Evolutionary conservation across 1,284 basidiomycete genomes (phyloP).

Genomic region (Pyrrhoderma noxium): DNA sequence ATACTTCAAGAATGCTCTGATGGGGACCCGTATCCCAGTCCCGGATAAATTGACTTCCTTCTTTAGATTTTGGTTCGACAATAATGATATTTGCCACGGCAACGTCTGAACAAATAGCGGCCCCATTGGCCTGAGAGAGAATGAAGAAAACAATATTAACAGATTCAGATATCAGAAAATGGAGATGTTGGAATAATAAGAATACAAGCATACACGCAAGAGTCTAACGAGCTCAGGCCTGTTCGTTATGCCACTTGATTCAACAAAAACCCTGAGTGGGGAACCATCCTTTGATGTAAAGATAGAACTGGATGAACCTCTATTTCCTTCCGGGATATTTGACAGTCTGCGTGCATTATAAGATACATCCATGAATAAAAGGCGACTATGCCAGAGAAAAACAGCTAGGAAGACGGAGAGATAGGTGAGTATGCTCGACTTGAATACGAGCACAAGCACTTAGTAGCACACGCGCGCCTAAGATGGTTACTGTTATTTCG

Average conservation of each 20-base stretch:
- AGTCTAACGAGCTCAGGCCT: slow-evolving; percentile 45
- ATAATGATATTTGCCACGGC: slow-evolving; percentile 47
- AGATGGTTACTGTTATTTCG: too few species aligned
- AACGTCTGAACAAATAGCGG: slow-evolving; percentile 38
- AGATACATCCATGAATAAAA: too few species aligned
- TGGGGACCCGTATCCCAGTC: slow-evolving; percentile 45
- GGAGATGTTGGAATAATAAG: neutral
- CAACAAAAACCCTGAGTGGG: slow-evolving; percentile 38
- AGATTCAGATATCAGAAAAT: slow-evolving; percentile 1
- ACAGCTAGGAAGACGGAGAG: too few species aligned
- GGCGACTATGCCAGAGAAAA: too few species aligned
- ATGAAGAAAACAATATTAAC: neutral
- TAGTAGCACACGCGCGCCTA: too few species aligned
- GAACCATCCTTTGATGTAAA: slow-evolving; percentile 11
- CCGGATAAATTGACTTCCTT: slow-evolving; percentile 45
- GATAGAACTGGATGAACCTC: too few species aligned
- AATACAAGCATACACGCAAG: slow-evolving; percentile 36
- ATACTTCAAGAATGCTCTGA: slow-evolving; percentile 41
- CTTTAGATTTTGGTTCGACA: slow-evolving; percentile 43
- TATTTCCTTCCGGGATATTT: too few species aligned
- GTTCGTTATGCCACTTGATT: slow-evolving; percentile 40
- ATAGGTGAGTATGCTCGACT: too few species aligned
- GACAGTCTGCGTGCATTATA: too few species aligned
- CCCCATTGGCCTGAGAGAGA: slow-evolving; percentile 41
- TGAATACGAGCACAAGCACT: too few species aligned